Evolutionary conservation across 2,329 filamentous ascomycete genomes (phyloP).

Genomic region (Zymoseptoria crescenta): DNA sequence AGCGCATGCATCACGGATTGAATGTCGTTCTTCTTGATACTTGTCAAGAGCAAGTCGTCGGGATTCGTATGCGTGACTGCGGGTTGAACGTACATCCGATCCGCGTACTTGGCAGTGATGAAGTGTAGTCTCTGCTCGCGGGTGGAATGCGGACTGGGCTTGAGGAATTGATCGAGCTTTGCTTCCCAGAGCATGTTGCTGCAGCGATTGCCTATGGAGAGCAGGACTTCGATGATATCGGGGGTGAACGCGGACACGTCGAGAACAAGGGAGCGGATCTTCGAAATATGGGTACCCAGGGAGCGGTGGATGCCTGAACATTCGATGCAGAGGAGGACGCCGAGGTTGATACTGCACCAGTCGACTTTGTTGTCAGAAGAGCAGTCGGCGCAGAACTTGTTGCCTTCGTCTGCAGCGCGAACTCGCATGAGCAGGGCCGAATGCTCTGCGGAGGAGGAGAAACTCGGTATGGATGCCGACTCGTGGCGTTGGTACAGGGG

Average conservation of each 20-base stretch:
- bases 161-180: slow-evolving; percentile 63
- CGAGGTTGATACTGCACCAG: slow-evolving; percentile 97
- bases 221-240: slow-evolving; percentile 88
- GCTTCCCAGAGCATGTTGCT: slow-evolving; percentile 98
- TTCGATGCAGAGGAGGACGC: slow-evolving; percentile 93
- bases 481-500: slow-evolving; percentile 66
- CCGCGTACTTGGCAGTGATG: slow-evolving; percentile 91
- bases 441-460: slow-evolving; percentile 67
- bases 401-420: slow-evolving; percentile 83
- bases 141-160: slow-evolving; percentile 68
- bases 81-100: slow-evolving; percentile 72
- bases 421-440: slow-evolving; percentile 73
- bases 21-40: slow-evolving; percentile 94
- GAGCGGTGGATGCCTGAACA: slow-evolving; percentile 97
- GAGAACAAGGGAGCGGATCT: slow-evolving; percentile 87
- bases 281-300: slow-evolving; percentile 93
- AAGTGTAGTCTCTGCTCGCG: slow-evolving; percentile 89
- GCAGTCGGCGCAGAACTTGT: slow-evolving; percentile 90
- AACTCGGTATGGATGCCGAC: slow-evolving; percentile 39
- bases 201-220: slow-evolving; percentile 85
- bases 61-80: slow-evolving; percentile 57
- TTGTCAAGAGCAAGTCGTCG: slow-evolving; percentile 82
- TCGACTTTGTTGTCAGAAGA: slow-evolving; percentile 87
- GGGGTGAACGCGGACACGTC: slow-evolving; percentile 94
- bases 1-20: slow-evolving; percentile 87